Evolutionary conservation across 176 grass and related monocot species (phyloP), one percentile per base, ranked within the genome.

Genomic region (Oryza meyeriana): DNA sequence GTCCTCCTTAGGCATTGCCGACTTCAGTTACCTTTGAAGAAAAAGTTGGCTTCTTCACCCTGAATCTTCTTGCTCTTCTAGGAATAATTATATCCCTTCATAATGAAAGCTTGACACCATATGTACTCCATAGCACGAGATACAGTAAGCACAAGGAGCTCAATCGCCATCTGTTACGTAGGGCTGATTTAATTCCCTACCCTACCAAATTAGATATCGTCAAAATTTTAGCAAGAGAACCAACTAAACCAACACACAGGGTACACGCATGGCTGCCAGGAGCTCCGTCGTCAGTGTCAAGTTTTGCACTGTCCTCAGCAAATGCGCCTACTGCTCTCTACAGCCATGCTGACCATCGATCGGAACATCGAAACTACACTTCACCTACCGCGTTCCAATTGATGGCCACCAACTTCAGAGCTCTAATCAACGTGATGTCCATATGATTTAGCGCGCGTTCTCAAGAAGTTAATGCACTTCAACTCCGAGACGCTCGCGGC

Each of bases 201-300:
- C 18, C 5, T 55, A 55, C 50, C 50, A 55, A 55, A 55, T 55
- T 55, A 18, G 1, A 55, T 55, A 5, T 3, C 0, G 20, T 1
- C 18, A 55, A 55, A 55, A 55, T 8, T 55, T 55, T 55, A 55
- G 50, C 50, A n/a, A 55, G 50, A 55, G 18, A 22, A 55, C 20
- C 48, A 5, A 50, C 48, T 22, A 55, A 52, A 52, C 48, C 48
- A 52, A 22, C 17, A 20, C 17, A 50, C 16, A 48, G 16, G 50
- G 6, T 27, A 8, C 64, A 41, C 65, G 30, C 48, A 55, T 55
- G 50, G 50, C 50, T 35, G 22, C 48, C 14, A 67, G 48, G 26
- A 77, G 18, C 29, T 84, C 64, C 64, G 29, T 68, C 64, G 13
- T 62, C 74, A 62, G 34, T 76, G 64, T 69, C 82, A 25, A 16